Base-by-base conservation (phyloP, 2,329 filamentous ascomycete species). In the Colletotrichum cordylinicola region DNA sequence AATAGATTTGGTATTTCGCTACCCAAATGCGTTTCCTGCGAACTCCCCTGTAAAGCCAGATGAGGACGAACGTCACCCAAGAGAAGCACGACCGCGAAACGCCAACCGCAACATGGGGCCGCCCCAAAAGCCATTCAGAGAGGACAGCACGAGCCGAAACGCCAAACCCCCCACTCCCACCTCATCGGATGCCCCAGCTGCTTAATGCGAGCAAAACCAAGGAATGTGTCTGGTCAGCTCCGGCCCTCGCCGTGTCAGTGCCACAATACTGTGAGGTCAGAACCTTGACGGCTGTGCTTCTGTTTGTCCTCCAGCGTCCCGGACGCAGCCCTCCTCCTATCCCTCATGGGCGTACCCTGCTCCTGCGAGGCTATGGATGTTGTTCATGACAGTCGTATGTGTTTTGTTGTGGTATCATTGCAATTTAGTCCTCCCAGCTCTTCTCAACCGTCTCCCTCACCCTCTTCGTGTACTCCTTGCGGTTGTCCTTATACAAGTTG, bases 371-470 rank as follows among this genome's bases (percentile, higher is more conserved):
- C 37, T 58, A 31, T 58, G 33, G 31, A 64, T 62, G 31, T 74
- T 60, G 70, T 69, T 76, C 74, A 69, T 76, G 65, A 72, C 24
- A 55, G 58, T 76, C 74, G 65, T 76, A 52, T 71, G 65, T 72
- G 48, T 72, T 52, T 31, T 58, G 64, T 58, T 37, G 72, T 75
- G 66, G 62, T 67, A 67, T 70, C 72, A 21, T 70, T 75, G 27
- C 39, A 35, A n/a, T 58, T 83, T 81, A 98, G 82, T 98, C 96
- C 78, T 98, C 97, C 97, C 97, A 99, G 88, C 96, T 98, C 91
- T 98, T 98, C 89, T 99, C 97, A 18, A 99, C 97, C 0, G 96
- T 98, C 88, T 98, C 97, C 64, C 96, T 90, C 58, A 99, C 97
- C 21, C 96, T 90, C 88, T 99, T 99, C 31, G 94, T 95, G 83